Evolutionary conservation across 2,329 filamentous ascomycete genomes (phyloP).

Genomic region (Ophiostoma angusticollis): DNA sequence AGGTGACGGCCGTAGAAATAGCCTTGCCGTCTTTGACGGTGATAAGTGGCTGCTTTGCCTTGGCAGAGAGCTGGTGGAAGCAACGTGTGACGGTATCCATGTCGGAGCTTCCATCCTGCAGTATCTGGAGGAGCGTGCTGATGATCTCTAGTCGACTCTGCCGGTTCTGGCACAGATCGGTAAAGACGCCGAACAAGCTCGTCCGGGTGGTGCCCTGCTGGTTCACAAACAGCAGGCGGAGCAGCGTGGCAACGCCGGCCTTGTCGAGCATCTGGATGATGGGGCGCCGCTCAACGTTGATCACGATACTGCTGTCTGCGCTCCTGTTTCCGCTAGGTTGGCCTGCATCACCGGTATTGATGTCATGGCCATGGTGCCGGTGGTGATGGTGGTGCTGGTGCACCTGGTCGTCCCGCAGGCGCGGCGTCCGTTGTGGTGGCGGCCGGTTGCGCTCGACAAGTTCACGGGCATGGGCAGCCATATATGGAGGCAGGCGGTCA

Average conservation of each 20-base stretch:
- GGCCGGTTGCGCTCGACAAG: slow-evolving; percentile 34
- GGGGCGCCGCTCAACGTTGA: slow-evolving; percentile 61
- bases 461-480: slow-evolving; percentile 74
- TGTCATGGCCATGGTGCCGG: neutral
- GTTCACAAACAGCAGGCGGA: slow-evolving; percentile 96
- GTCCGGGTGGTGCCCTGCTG: slow-evolving; percentile 77
- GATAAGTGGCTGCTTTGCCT: slow-evolving; percentile 65
- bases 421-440: slow-evolving; percentile 18
- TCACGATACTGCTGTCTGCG: slow-evolving; percentile 14
- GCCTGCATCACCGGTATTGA: neutral
- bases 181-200: slow-evolving; percentile 75
- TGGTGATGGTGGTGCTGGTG: neutral
- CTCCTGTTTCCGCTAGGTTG: neutral
- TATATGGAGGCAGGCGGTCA: slow-evolving; percentile 68
- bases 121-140: slow-evolving; percentile 79
- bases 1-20: slow-evolving; percentile 31
- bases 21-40: slow-evolving; percentile 36
- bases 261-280: slow-evolving; percentile 97
- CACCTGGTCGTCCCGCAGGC: slow-evolving; percentile 16
- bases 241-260: slow-evolving; percentile 82
- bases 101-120: slow-evolving; percentile 91
- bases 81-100: slow-evolving; percentile 89
- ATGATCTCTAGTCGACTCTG: slow-evolving; percentile 91
- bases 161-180: slow-evolving; percentile 90
- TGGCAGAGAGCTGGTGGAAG: slow-evolving; percentile 83